Percentiles rank a stretch among this genome's conserved stretches.
Evolutionary conservation across 495 filamentous ascomycete genomes (phyloP).

Genomic region (Hyaloscypha variabilis): DNA sequence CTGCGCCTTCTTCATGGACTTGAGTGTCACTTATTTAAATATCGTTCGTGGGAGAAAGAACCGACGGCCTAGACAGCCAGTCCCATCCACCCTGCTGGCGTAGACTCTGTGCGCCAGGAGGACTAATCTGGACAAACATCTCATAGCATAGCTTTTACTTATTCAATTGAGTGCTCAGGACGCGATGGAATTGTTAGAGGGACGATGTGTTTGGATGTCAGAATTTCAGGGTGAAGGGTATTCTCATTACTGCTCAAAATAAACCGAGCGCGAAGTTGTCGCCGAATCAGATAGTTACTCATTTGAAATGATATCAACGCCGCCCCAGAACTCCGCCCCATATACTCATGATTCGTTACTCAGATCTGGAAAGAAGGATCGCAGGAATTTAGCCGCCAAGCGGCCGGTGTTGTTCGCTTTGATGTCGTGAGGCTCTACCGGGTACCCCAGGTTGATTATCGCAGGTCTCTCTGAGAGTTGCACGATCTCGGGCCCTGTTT

Average conservation of each 20-base stretch:
- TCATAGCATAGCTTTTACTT: not conserved
- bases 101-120: conserved; percentile 51
- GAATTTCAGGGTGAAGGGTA: too few relatives aligned
- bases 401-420: conserved; percentile 51
- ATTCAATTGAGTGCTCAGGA: not conserved
- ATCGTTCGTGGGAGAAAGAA: conserved; percentile 64
- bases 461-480: conserved; percentile 47
- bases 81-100: conserved; percentile 63
- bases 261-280: too few relatives aligned
- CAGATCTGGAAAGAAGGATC: conserved; percentile 39
- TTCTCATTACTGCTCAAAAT: too few relatives aligned
- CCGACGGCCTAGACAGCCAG: conserved; percentile 63
- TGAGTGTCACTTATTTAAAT: conserved; percentile 53
- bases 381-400: conserved; percentile 49
- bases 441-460: conserved; percentile 43
- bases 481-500: conserved; percentile 48
- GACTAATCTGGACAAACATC: conserved; percentile 63
- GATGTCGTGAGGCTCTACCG: conserved; percentile 43
- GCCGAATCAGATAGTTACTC: not conserved
- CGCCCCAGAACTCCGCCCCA: not conserved
- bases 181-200: not conserved
- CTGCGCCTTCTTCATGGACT: conserved; percentile 42
- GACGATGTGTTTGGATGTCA: too few relatives aligned
- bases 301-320: not conserved
- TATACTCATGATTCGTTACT: not conserved